These are phyloP conservation scores for Boletus sensibilis DNA, from an alignment of 768 basidiomycete genomes.

Conservation along the genomic window DNA sequence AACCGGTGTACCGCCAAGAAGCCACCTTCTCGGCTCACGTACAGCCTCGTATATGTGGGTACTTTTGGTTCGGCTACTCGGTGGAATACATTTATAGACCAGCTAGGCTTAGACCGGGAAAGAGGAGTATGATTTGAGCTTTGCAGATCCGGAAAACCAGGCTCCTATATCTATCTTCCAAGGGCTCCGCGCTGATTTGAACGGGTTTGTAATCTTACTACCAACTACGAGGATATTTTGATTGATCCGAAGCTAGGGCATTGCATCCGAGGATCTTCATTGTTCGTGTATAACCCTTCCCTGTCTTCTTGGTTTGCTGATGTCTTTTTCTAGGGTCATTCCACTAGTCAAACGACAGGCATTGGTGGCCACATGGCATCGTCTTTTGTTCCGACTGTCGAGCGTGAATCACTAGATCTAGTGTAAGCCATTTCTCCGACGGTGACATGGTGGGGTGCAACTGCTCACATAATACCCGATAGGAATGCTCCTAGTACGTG, in stretches of 20 bases:
- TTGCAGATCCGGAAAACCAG: background rate
- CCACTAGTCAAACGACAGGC: constrained; percentile 11
- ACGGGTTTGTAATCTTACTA: constrained; percentile 7
- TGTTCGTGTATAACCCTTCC: constrained; percentile 38
- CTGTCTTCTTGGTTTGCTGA: background rate
- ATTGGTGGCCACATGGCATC: constrained; percentile 14
- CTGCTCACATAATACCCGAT: background rate
- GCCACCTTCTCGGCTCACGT: background rate
- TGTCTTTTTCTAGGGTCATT: constrained; percentile 4
- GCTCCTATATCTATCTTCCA: background rate
- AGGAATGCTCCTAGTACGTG: background rate
- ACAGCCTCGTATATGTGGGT: constrained; percentile 11
- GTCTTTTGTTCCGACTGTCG: constrained; percentile 8
- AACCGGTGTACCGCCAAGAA: background rate
- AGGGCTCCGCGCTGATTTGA: constrained; percentile 10
- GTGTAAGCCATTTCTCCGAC: background rate
- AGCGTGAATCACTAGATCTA: constrained; percentile 14
- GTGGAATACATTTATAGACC: background rate
- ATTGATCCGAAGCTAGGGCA: constrained; percentile 37
- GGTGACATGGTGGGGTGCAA: background rate
- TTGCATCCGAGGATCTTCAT: constrained; percentile 79
- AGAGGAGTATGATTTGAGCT: constrained; percentile 2
- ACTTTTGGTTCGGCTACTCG: background rate
- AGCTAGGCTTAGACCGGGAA: constrained; percentile 1
- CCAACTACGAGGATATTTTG: background rate